Percentiles rank a stretch among this genome's conserved stretches.
These are phyloP conservation scores for Tricholoma saponaceum DNA, from an alignment of 768 basidiomycete genomes.

Conservation along the genomic window DNA sequence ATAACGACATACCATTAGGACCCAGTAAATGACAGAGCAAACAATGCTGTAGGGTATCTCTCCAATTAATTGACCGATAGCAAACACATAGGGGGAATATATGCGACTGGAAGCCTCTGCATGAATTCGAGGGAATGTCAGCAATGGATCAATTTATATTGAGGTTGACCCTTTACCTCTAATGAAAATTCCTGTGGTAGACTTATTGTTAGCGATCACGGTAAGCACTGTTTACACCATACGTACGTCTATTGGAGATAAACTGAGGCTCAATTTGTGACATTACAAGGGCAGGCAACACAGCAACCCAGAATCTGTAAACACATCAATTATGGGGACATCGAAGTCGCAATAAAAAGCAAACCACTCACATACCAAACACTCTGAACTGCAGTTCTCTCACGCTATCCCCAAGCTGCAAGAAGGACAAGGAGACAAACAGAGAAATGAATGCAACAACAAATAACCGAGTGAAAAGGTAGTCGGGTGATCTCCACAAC, in stretches of 20 bases:
- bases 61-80: conserved; percentile 74
- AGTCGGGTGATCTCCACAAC: conserved; percentile 82
- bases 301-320: conserved; percentile 58
- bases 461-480: conserved; percentile 80
- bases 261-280: conserved; percentile 81
- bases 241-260: conserved; percentile 58
- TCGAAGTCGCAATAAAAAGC: neutral
- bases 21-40: conserved; percentile 75
- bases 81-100: conserved; percentile 83
- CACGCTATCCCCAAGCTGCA: conserved; percentile 61
- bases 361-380: conserved; percentile 61
- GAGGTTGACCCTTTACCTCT: conserved; percentile 16
- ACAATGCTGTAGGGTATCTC: conserved; percentile 76
- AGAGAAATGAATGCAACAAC: conserved; percentile 68
- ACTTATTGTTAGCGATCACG: neutral
- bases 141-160: conserved; percentile 9
- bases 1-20: conserved; percentile 48
- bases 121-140: neutral
- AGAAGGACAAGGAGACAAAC: conserved; percentile 74
- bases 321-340: neutral
- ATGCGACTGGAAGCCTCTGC: conserved; percentile 78
- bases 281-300: conserved; percentile 74
- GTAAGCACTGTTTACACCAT: conserved; percentile 2
- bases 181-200: conserved; percentile 33
- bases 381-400: conserved; percentile 76